Base-by-base conservation (phyloP, 805 yeast genomes). In the Hanseniaspora clermontiae region DNA sequence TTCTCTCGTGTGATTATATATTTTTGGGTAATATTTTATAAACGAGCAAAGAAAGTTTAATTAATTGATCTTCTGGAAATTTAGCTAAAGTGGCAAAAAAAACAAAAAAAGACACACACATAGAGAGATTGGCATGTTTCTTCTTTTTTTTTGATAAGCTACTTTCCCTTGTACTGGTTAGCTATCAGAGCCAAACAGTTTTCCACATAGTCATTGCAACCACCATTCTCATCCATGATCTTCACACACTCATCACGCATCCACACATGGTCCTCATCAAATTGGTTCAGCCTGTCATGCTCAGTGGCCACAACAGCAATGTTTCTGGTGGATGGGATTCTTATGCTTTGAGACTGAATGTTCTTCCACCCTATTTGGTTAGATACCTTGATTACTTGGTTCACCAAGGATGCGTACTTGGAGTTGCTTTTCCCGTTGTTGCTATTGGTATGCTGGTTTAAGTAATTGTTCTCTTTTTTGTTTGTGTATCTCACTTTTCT, bases 281-380 rank as follows among this genome's bases (percentile, higher is more conserved):
- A 49, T 2, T 46, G 20, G 14, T 46, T 46, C 39, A 46, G 15
- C 6, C 17, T 12, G 10, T 32, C 38, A 66, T 67, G 48, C 72
- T 76, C 39, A 73, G 78, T 74, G 0, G 95, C 96, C 50, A 91
- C 81, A 15, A 91, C 72, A 0, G 97, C 97, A 1, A 95, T 88
- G 65, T 91, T 91, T 67, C 97, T 74, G 0, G 97, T 91, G 58
- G 96, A 87, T 36, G 97, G 97, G 27, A 91, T 91, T 58, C 97
- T 76, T 48, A 91, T 70, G 84, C 85, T 84, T 66, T 91, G 97
- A 62, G 83, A 79, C 63, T 87, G 84, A 1, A 83, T 84, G 15
- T 51, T 48, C 14, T 76, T 70, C 97, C 97, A 91, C 0, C 97
- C 97, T 63, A 80, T 80, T 52, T 74, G 66, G 17, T 65, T 65